Evolutionary conservation across 169 alveolate genomes (phyloP).

Genomic region (Plasmodium sp.): DNA sequence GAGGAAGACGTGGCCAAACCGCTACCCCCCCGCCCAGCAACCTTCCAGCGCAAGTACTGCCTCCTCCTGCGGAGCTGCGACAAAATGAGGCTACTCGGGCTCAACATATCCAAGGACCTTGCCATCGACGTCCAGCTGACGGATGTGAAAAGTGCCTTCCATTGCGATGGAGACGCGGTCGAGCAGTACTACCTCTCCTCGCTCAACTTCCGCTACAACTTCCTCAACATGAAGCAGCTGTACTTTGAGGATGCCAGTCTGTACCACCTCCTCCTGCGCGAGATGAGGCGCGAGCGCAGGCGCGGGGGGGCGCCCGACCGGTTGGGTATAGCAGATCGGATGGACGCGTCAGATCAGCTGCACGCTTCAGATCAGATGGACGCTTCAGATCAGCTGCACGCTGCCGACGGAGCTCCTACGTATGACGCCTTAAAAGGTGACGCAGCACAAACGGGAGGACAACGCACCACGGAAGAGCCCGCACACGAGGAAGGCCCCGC

Average conservation of each 20-base stretch:
- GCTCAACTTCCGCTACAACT: slow-evolving; percentile 15
- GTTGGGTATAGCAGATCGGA: too few relatives aligned
- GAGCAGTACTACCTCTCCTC: slow-evolving; percentile 42
- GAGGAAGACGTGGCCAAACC: background rate
- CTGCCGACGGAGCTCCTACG: background rate
- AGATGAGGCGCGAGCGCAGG: background rate
- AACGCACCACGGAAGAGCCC: background rate
- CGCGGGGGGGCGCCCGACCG: background rate
- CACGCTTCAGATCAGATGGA: too few relatives aligned
- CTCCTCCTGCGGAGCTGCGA: slow-evolving; percentile 1
- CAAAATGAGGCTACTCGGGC: background rate
- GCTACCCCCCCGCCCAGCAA: background rate
- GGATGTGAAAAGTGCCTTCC: background rate
- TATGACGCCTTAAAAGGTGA: background rate
- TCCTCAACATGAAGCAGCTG: slow-evolving; percentile 20
- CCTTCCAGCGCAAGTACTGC: slow-evolving; percentile 16
- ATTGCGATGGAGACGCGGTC: background rate
- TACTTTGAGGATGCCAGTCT: slow-evolving; percentile 27
- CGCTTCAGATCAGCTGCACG: background rate
- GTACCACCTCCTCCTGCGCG: background rate
- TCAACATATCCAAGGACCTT: slow-evolving; percentile 12
- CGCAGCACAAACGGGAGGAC: background rate
- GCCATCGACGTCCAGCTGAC: background rate
- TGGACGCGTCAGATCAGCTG: background rate
- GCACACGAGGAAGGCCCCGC: background rate